Base-by-base conservation (phyloP, 129 eudicot genomes). In the Daucus carota region DNA sequence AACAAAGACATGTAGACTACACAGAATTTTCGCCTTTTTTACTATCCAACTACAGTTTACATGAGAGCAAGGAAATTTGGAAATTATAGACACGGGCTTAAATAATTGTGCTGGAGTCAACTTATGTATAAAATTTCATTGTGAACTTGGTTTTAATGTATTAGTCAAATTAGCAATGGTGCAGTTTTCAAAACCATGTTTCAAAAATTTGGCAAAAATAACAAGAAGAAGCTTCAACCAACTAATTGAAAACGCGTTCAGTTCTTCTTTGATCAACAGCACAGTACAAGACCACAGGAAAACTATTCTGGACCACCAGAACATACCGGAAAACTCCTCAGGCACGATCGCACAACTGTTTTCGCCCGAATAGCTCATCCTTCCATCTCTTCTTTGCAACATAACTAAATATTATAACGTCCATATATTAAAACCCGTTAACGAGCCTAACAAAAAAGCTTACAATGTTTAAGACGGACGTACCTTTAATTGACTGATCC, bases 311-410 rank as follows among this genome's bases (percentile, higher is more conserved):
- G 69, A 26, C 65, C 76, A 47, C 44, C 41, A 57, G 29, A 52
- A 11, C 54, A 69, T 78, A 92, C 97, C 97, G 81, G 97, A 83
- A 22, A 92, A 81, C 73, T 89, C 97, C 78, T 89, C 96, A 54
- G 96, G 97, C 63, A 89, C 93, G 77, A 89, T 90, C 28, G 77
- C 91, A 89, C 83, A 81, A 62, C 79, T 73, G 28, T 88, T 88
- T 45, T 92, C 89, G 34, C 89, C 92, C 7, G 90, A 82, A 78
- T 90, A 89, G 67, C 97, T 89, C 82, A 84, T 92, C 77, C 96
- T 80, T 71, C 92, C 85, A 43, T 88, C 82, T 62, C 81, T 84
- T 83, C 72, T 79, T 22, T 76, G 86, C 67, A 80, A 44, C 76
- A 74, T 41, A 29, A 15, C 82, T 75, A 40, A 20, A 40, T 14